These are phyloP conservation scores for Lachancea sp. DNA, from an alignment of 805 yeast genomes.

Conservation along the genomic window DNA sequence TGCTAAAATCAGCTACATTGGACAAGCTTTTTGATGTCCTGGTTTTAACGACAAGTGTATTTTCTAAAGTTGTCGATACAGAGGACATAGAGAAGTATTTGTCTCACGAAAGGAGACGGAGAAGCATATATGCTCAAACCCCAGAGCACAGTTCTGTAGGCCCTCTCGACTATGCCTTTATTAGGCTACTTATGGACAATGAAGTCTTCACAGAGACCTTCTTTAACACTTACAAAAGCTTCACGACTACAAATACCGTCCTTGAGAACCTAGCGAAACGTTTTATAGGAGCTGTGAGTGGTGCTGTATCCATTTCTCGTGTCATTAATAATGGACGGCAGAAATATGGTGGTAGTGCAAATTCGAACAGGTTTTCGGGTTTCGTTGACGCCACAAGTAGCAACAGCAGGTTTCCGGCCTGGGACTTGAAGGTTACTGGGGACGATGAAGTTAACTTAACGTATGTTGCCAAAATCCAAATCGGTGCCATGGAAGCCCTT, in stretches of 20 bases:
- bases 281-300: constrained; percentile 56
- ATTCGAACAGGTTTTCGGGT: constrained; percentile 22
- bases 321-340: constrained; percentile 22
- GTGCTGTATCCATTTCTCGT: constrained; percentile 47
- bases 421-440: constrained; percentile 41
- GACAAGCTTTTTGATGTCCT: constrained; percentile 75
- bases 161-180: constrained; percentile 36
- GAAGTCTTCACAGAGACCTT: constrained; percentile 59
- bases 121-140: neutral
- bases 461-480: constrained; percentile 68
- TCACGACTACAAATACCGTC: constrained; percentile 50
- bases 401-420: constrained; percentile 48
- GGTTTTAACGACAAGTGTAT: constrained; percentile 63
- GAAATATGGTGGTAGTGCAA: constrained; percentile 25
- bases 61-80: constrained; percentile 38
- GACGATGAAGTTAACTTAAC: constrained; percentile 54
- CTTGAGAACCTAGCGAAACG: constrained; percentile 48
- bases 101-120: constrained; percentile 24
- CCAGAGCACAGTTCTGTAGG: constrained; percentile 13
- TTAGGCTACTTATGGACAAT: constrained; percentile 53
- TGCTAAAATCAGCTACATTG: constrained; percentile 60
- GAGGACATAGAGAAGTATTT: constrained; percentile 40
- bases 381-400: constrained; percentile 26
- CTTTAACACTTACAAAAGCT: constrained; percentile 62
- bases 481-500: constrained; percentile 74